Conservation (phyloP, 805 yeast genomes). For the Kazachstania kunashirensis region DNA sequence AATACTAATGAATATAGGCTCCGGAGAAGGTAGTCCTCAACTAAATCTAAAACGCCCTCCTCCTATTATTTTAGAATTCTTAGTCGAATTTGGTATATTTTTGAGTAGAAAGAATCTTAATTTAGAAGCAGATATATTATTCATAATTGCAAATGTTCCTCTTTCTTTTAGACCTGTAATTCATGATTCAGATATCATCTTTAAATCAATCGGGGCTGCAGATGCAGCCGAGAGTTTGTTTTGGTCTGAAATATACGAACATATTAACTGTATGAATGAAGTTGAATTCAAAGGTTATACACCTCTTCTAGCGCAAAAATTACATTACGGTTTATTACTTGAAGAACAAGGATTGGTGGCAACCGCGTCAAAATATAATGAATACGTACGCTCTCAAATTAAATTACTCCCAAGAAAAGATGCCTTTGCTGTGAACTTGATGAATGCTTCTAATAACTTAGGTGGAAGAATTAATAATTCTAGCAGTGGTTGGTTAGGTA, state of each 20-base stretch:
- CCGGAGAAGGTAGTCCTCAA: neutral
- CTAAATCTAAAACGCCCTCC: slow-evolving; percentile 14
- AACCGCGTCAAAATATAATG: slow-evolving; percentile 58
- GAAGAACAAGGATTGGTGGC: slow-evolving; percentile 54
- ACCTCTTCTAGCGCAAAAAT: slow-evolving; percentile 49
- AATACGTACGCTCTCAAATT: slow-evolving; percentile 34
- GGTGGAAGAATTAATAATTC: slow-evolving; percentile 39
- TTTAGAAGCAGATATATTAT: slow-evolving; percentile 37
- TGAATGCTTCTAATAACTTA: slow-evolving; percentile 31
- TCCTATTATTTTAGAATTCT: slow-evolving; percentile 31
- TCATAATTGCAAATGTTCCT: slow-evolving; percentile 39
- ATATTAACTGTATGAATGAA: slow-evolving; percentile 29
- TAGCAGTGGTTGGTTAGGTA: slow-evolving; percentile 69
- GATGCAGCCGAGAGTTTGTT: slow-evolving; percentile 37
- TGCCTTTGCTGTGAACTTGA: slow-evolving; percentile 28
- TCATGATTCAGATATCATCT: slow-evolving; percentile 28
- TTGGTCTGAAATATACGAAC: slow-evolving; percentile 67
- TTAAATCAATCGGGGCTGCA: slow-evolving; percentile 34
- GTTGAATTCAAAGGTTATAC: slow-evolving; percentile 32
- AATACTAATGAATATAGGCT: slow-evolving; percentile 29
- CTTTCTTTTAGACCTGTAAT: slow-evolving; percentile 27
- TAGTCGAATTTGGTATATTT: slow-evolving; percentile 43
- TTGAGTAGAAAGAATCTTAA: slow-evolving; percentile 29
- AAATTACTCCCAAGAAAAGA: slow-evolving; percentile 33
- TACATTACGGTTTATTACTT: slow-evolving; percentile 57